Base-by-base conservation (phyloP, 2,329 filamentous ascomycete genomes). In the Pestalotiopsis sp. region DNA sequence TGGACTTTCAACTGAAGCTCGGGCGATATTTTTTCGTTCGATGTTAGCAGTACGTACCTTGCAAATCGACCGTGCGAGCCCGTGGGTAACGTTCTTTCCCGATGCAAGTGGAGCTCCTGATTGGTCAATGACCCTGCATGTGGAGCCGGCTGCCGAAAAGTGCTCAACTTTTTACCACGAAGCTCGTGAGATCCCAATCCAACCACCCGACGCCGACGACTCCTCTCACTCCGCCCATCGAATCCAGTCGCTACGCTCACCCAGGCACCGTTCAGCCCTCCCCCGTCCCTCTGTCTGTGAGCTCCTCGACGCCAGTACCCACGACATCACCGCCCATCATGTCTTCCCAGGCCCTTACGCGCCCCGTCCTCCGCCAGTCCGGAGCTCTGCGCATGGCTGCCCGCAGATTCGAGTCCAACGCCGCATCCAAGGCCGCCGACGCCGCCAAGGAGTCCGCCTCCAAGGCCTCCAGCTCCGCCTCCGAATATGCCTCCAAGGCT, bases 401-500 rank as follows among this genome's bases (percentile, higher is more conserved):
- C 79, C 86, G 86, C 76, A 87, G 89, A 77, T 88, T 89, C 84
- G 86, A 91, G 83, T 90, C 88, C 74, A 87, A 86, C 72, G 79
- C 86, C 70, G 76, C 86, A 72, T 71, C 81, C 70, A 84, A 85
- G 79, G 83, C 84, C 72, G 76, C 76, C 68, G 72, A 76, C 63
- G 71, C 76, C 2, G 72, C 76, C 4, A 76, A 76, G 78, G 77
- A 81, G 36, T 75, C 81, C 58, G 79, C 82, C 49, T 76, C 81
- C 62, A 81, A 86, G 76, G 82, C 82, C 63, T 76, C 80, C 20
- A 74, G 82, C 58, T 76, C 81, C 38, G 83, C 84, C 59, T 79
- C 83, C 72, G 81, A 87, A 71, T 82, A 83, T 76, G 77, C 84
- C 63, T 78, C 85, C 76, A 94, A 94, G 87, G 94, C 94, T 69